Evolutionary conservation across 2,329 filamentous ascomycete genomes (phyloP), one percentile per base, ranked within the genome.

Genomic region (Aspergillus alliaceus): DNA sequence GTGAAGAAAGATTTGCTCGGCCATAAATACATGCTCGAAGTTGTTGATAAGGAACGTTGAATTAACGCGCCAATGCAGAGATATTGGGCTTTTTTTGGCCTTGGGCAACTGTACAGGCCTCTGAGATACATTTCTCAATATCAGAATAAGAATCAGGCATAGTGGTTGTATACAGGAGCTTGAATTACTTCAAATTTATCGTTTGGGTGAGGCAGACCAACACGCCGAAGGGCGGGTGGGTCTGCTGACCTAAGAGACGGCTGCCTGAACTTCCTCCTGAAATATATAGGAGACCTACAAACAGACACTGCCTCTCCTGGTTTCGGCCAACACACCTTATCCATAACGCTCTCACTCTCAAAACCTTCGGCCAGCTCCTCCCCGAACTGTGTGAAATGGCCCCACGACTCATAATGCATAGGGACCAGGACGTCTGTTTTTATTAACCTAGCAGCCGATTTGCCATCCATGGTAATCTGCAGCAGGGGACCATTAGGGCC

Each of bases 361-460:
- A 42, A 42, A 8, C 5, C 39, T 14, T 42, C 9, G 3, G 14
- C 9, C 39, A 42, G 12, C 12, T 42, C 39, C 12, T 6, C 9
- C 5, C 39, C 39, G 12, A 42, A 25, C 4, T 42, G 22, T 14
- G 39, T 42, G 6, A 42, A 42, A 24, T 42, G 39, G 1, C 39
- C 64, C 79, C 79, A 82, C 1, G 69, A 70, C 48, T 82, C 79
- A 53, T 70, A 82, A 56, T 82, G 79, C 73, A 83, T 77, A 0
- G 78, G 79, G 2, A 82, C 71, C 11, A 81, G 57, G 2, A 73
- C 54, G 46, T 81, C 78, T 0, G 76, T 75, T 15, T 67, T 66
- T 11, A 81, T 66, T 9, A 82, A 64, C 37, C 57, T 58, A 4
- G 72, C 75, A 1, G 69, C 79, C 34, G 79, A 66, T 55, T 69